These are phyloP conservation scores for Imleria badia DNA, from an alignment of 768 basidiomycete genomes.

Conservation along the genomic window DNA sequence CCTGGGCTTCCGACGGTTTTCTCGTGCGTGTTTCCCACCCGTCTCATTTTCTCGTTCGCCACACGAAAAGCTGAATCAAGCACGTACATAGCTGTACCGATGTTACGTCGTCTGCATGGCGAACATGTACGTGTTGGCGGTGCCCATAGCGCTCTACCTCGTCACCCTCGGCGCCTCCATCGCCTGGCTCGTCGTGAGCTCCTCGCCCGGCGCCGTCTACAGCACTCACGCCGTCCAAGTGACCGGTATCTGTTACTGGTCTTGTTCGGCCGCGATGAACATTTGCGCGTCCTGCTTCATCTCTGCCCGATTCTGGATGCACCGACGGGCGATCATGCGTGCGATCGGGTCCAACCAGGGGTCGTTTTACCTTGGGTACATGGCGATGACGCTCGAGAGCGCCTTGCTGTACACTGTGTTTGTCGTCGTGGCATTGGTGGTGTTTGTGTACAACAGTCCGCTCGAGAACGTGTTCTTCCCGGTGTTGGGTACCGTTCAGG, in stretches of 20 bases:
- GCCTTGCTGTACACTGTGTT: slow-evolving; percentile 18
- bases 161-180: slow-evolving; percentile 15
- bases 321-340: slow-evolving; percentile 11
- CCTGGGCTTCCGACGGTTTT: slow-evolving; percentile 23
- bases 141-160: slow-evolving; percentile 16
- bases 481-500: slow-evolving; percentile 21
- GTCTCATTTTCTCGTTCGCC: fast-evolving
- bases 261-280: slow-evolving; percentile 17
- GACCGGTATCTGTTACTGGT: slow-evolving; percentile 12
- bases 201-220: slow-evolving; percentile 17
- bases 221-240: slow-evolving; percentile 15
- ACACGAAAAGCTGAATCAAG: not conserved
- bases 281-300: slow-evolving; percentile 17
- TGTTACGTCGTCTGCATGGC: slow-evolving; percentile 22
- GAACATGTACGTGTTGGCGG: not conserved
- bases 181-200: slow-evolving; percentile 16
- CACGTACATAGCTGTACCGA: slow-evolving; percentile 17
- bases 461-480: slow-evolving; percentile 26
- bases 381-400: slow-evolving; percentile 29
- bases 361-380: slow-evolving; percentile 21
- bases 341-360: slow-evolving; percentile 14
- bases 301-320: slow-evolving; percentile 15
- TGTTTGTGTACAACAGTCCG: slow-evolving; percentile 21
- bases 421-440: slow-evolving; percentile 8
- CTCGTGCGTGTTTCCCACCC: slow-evolving; percentile 19